Base-by-base conservation (phyloP, 495 filamentous ascomycete species). In the Aspergillus sparsus region DNA sequence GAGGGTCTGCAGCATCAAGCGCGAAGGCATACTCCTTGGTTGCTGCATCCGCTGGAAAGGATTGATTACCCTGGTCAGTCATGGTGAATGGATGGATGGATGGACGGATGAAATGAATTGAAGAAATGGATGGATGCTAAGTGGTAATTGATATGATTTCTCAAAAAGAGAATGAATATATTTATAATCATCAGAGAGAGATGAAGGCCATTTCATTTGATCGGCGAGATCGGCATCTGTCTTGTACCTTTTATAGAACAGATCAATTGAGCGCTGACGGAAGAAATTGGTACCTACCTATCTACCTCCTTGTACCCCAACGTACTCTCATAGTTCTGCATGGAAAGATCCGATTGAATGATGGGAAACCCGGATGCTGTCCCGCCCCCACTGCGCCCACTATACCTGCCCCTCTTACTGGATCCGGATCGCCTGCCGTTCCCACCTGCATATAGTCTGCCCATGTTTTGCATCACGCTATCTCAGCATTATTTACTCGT, bases 1-100 rank as follows among this genome's bases (percentile, higher is more conserved):
- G 79, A 31, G 77, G 71, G 73, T 97, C 93, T 57, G 82, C 77
- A 32, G 68, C 72, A 72, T 97, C 93, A 11, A 92, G 77, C 41
- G 77, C 72, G 7, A 73, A 69, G 32, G 91, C 88, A 74, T 89
- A 86, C 55, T 83, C 82, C 57, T 71, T 68, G 3, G 74, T 64
- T 9, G 63, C 64, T 18, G 75, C 74, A 61, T 78, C 67, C 16
- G 63, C 69, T 39, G 73, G 68, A 58, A 77, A 78, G 32, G 64
- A 44, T 9, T 57, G 44, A 49, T 66, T 64, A 50, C 62, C 45
- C 18, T 50, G 33, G 49, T 60, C 55, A 16, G 62, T 57, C 66
- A 68, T 68, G 50, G 34, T 58, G 53, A 52, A 32, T 13, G 13
- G n/a, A 7, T 15, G 9, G 5, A 27, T 18, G 21, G 32, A 33